These are phyloP conservation scores for Ustilago tritici DNA, from an alignment of 1,284 basidiomycete genomes.

Conservation along the genomic window DNA sequence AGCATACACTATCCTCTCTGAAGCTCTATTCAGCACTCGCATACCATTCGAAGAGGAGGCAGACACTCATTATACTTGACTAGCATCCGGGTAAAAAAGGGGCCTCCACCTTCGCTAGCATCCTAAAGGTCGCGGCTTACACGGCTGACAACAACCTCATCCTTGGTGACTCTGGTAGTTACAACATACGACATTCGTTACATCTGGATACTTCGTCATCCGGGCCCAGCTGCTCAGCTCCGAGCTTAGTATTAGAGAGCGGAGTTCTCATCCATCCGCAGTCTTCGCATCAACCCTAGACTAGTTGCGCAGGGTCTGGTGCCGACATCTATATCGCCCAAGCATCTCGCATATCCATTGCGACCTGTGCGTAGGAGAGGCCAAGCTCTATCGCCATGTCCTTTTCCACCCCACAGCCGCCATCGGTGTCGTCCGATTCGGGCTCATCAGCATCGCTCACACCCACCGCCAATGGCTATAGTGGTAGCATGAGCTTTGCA, in stretches of 20 bases:
- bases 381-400: conserved; percentile 18
- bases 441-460: conserved; percentile 46
- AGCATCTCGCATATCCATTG: too few species aligned
- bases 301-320: neutral
- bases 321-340: neutral
- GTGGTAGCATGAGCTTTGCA: conserved; percentile 20
- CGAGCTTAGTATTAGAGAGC: too few species aligned
- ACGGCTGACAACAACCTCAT: neutral
- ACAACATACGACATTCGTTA: too few species aligned
- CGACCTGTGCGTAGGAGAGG: neutral
- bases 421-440: conserved; percentile 47
- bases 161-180: neutral
- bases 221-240: too few species aligned
- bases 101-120: neutral
- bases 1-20: neutral
- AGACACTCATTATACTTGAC: neutral
- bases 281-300: neutral
- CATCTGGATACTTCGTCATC: too few species aligned
- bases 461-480: conserved; percentile 37
- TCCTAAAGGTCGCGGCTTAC: neutral
- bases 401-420: conserved; percentile 37
- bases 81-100: neutral
- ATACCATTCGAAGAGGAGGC: neutral
- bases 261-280: neutral
- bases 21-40: conserved; percentile 9